Base-by-base conservation (phyloP, 352 stramenopile species). In the Phytophthora cryptogea region DNA sequence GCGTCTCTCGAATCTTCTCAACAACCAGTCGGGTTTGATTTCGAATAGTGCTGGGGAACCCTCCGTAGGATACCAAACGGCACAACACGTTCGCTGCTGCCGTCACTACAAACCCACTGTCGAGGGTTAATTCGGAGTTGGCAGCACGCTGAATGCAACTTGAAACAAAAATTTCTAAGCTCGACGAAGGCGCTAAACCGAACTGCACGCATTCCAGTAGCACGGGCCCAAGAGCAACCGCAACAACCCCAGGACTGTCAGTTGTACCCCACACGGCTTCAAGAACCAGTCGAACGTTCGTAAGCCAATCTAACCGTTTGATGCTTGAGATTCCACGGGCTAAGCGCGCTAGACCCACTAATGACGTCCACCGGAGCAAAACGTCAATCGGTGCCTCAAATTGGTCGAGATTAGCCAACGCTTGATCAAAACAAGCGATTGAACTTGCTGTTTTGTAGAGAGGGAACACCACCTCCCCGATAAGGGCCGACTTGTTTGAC, bases 231-330 rank as follows among this genome's bases (percentile, higher is more conserved):
- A 83, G 50, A 0, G 61, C 76, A 4, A 86, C 39, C 16, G 67
- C 71, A 27, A 61, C 43, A 13, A 83, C 37, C 20, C 20, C 52
- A 26, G 8, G 41, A n/a, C 33, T 62, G n/a, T 36, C 16, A 28
- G 17, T 44, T 11, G 44, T 8, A 69, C 54, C 30, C 76, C 70
- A 82, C 30, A 80, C 13, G 20, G 45, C 41, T 10, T 20, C 35
- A 42, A 90, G 54, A 37, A 83, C 10, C 14, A n/a, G 31, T 39
- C 48, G 73, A 17, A 87, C 8, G 41, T 79, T 79, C 13, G 40
- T 31, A 8, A 89, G 71, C 80, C 80, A 89, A 17, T 70, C 49
- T 44, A 76, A 27, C 6, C 62, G 48, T 32, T 63, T 58, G 36
- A 83, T 66, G 5, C 14, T 40, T 27, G 68, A 50, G 32, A 85